Evolutionary conservation across 1,284 basidiomycete species (phyloP).

Genomic region (Sporisorium exsertum): DNA sequence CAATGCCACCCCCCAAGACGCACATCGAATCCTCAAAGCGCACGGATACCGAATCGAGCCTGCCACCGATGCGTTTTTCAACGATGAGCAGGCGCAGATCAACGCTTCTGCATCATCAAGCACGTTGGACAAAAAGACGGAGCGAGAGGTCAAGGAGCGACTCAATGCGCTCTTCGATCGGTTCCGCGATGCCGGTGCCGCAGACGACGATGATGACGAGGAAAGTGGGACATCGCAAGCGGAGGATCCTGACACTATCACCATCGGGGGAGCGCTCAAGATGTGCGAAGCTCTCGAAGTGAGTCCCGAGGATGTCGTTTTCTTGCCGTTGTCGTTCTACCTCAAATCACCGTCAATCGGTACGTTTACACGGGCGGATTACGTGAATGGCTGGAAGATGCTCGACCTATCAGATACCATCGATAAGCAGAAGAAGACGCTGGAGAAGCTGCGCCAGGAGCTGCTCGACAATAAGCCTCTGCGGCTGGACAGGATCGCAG

Average conservation of each 20-base stretch:
- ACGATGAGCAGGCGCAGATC: slow-evolving; percentile 60
- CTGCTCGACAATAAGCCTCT: slow-evolving; percentile 53
- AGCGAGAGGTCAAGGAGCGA: slow-evolving; percentile 66
- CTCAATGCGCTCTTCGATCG: slow-evolving; percentile 78
- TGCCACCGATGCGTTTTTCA: slow-evolving; percentile 82
- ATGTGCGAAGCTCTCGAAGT: slow-evolving; percentile 62
- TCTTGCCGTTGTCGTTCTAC: slow-evolving; percentile 67
- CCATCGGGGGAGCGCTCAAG: slow-evolving; percentile 61
- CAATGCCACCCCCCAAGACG: slow-evolving; percentile 72
- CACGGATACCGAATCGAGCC: slow-evolving; percentile 77
- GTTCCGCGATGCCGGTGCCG: slow-evolving; percentile 67
- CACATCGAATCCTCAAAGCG: slow-evolving; percentile 79
- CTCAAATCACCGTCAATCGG: slow-evolving; percentile 61
- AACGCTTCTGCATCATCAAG: slow-evolving; percentile 34
- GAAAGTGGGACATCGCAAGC: slow-evolving; percentile 22
- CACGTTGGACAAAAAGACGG: slow-evolving; percentile 43
- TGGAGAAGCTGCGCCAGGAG: slow-evolving; percentile 53
- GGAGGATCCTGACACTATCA: slow-evolving; percentile 56
- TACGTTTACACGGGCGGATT: slow-evolving; percentile 56
- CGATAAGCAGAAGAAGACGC: slow-evolving; percentile 53
- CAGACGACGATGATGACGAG: slow-evolving; percentile 21
- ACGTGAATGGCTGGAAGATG: slow-evolving; percentile 63
- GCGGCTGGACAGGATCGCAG: slow-evolving; percentile 34
- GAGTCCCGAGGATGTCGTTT: slow-evolving; percentile 60
- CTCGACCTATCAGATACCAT: slow-evolving; percentile 54